phyloP scores from a whole-genome alignment of 2,329 filamentous ascomycete species.

The Parasarocladium wereldwijsianum region DNA sequence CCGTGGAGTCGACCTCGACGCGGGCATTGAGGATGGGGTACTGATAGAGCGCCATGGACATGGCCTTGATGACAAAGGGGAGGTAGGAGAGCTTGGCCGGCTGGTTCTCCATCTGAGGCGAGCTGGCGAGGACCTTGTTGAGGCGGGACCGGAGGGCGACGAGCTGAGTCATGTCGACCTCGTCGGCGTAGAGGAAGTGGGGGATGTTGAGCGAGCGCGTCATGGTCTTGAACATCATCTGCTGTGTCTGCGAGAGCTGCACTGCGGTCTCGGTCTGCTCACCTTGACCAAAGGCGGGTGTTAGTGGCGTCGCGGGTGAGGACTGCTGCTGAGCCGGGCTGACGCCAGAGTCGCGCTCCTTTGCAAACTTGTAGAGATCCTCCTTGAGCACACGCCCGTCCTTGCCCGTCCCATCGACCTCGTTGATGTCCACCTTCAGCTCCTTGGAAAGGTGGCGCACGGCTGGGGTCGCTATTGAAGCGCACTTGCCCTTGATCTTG shows the following conservation, averaged over 20 bases:
- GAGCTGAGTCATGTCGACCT: conserved; percentile 68
- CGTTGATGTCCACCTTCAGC: conserved; percentile 59
- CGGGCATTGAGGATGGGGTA: conserved; percentile 82
- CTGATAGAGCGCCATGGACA: conserved; percentile 68
- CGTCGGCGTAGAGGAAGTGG: conserved; percentile 90
- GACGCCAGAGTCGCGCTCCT: conserved; percentile 27
- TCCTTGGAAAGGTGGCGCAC: conserved; percentile 81
- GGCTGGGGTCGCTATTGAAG: conserved; percentile 75
- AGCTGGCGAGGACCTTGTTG: conserved; percentile 43
- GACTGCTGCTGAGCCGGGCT: conserved; percentile 9
- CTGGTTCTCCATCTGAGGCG: conserved; percentile 27
- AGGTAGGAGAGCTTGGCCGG: conserved; percentile 69
- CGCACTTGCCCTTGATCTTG: conserved; percentile 44
- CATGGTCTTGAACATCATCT: conserved; percentile 97
- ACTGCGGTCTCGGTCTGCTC: conserved; percentile 54
- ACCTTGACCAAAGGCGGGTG: conserved; percentile 13
- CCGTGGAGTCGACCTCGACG: conserved; percentile 45
- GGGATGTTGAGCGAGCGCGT: conserved; percentile 81
- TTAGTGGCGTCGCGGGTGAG: conserved; percentile 12
- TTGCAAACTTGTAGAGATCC: conserved; percentile 63
- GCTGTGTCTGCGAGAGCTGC: conserved; percentile 63
- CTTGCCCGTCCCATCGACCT: conserved; percentile 73
- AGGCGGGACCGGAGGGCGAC: conserved; percentile 58
- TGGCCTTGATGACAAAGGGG: conserved; percentile 90
- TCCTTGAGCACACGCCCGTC: conserved; percentile 88